These are phyloP conservation scores for Aspergillus novoparasiticus DNA, from an alignment of 2,329 filamentous ascomycete genomes.

Conservation along the genomic window DNA sequence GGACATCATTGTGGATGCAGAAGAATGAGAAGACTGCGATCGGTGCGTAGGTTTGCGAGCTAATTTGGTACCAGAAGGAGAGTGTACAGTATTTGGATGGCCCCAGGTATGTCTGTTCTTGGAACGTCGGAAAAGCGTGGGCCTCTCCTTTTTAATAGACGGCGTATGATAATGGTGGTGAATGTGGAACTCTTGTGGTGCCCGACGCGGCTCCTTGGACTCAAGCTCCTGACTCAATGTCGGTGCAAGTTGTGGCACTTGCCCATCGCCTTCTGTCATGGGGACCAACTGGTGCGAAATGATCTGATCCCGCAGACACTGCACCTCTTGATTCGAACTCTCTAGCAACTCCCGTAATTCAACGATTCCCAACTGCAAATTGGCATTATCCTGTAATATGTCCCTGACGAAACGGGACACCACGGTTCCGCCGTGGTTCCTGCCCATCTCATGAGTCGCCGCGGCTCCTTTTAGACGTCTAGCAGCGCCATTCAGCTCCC, in stretches of 20 bases:
- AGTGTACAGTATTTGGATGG: conserved; percentile 52
- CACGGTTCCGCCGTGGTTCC: conserved; percentile 64
- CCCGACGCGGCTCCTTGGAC: conserved; percentile 47
- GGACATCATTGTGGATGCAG: conserved; percentile 63
- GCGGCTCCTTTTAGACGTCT: conserved; percentile 80
- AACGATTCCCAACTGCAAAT: conserved; percentile 85
- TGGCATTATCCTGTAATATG: conserved; percentile 92
- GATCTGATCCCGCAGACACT: conserved; percentile 79
- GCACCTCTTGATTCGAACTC: conserved; percentile 92
- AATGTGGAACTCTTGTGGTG: conserved; percentile 80
- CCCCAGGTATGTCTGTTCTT: conserved; percentile 74
- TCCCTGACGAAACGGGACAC: conserved; percentile 97
- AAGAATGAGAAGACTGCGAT: conserved; percentile 44
- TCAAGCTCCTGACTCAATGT: conserved; percentile 74
- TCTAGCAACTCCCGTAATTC: conserved; percentile 89
- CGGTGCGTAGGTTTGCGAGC: conserved; percentile 39
- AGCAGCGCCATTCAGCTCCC: conserved; percentile 77
- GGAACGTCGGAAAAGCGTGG: conserved; percentile 55
- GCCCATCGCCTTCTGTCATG: conserved; percentile 26
- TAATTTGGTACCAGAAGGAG: conserved; percentile 29
- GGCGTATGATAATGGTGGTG: conserved; percentile 90
- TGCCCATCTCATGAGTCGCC: conserved; percentile 65
- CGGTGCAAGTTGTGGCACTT: conserved; percentile 41
- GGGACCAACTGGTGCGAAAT: conserved; percentile 68
- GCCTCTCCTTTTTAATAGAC: conserved; percentile 62